Evolutionary conservation across 1,284 basidiomycete genomes (phyloP).

Genomic region (Moesziomyces sp.): DNA sequence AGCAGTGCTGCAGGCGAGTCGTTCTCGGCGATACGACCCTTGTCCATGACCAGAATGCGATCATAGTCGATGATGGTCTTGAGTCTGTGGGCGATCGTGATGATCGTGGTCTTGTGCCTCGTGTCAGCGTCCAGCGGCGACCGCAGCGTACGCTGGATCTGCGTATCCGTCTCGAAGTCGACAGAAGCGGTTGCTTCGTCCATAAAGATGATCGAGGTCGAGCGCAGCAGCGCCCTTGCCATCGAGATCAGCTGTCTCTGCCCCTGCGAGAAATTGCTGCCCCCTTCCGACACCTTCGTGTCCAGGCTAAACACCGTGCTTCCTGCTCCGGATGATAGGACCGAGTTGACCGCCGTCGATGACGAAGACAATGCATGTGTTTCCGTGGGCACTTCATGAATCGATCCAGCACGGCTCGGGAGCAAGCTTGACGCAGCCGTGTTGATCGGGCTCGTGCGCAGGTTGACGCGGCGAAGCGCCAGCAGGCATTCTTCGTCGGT

Average conservation of each 20-base stretch:
- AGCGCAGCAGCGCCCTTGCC: conserved; percentile 60
- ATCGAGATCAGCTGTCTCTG: conserved; percentile 64
- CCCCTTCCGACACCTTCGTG: conserved; percentile 59
- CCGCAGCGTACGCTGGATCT: conserved; percentile 81
- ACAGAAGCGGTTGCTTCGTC: conserved; percentile 66
- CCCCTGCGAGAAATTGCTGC: conserved; percentile 63
- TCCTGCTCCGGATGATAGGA: neutral
- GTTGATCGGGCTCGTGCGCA: conserved; percentile 27
- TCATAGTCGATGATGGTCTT: conserved; percentile 68
- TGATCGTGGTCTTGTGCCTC: conserved; percentile 72
- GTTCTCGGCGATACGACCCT: conserved; percentile 70
- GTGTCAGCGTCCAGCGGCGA: conserved; percentile 52
- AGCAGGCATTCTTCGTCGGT: conserved; percentile 47
- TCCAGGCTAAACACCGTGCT: conserved; percentile 39
- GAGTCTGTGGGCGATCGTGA: conserved; percentile 80
- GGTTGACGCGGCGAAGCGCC: conserved; percentile 42
- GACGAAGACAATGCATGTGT: conserved; percentile 12
- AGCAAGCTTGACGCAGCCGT: conserved; percentile 26
- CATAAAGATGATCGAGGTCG: conserved; percentile 62
- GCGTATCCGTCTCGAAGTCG: conserved; percentile 56
- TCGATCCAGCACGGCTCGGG: conserved; percentile 21
- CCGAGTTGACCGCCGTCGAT: conserved; percentile 21
- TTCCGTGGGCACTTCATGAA: conserved; percentile 11
- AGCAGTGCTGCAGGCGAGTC: conserved; percentile 70
- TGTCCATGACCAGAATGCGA: conserved; percentile 71